Base-by-base conservation (phyloP, 2,329 filamentous ascomycete genomes). In the Sclerotinia minor region DNA sequence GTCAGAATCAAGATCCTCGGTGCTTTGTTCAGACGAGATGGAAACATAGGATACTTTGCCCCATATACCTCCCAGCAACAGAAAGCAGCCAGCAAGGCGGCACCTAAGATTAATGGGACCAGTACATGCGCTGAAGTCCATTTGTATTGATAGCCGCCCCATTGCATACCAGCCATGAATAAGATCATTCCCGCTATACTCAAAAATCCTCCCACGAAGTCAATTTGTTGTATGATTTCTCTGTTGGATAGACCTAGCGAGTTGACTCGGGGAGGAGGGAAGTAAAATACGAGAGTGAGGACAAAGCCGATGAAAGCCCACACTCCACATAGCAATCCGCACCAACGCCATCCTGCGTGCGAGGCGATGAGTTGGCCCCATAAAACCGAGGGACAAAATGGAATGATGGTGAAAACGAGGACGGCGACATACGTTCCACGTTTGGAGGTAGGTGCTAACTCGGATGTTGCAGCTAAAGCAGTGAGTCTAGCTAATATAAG, bases 361-460 rank as follows among this genome's bases (percentile, higher is more conserved):
- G 76, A 76, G 15, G 82, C 79, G 68, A 84, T 83, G 44, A 88
- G 79, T 72, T 89, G 86, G 49, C 80, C 85, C 79, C 83, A 89
- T 3, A 89, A 77, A 0, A 87, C 85, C 0, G 85, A 84, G 0
- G 87, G 85, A 68, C 83, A 85, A 74, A 88, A 89, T 0, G 86
- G 86, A 1, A 87, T 65, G 67, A 89, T 88, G 41, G 84, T 86
- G 73, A 88, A 83, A 41, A 88, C 82, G 8, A 89, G 77, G 2
- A 83, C 75, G 6, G 84, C 83, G n/a, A 88, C 84, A 70, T 89
- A 89, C 74, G 82, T 83, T 44, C 71, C 88, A 59, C 89, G 84
- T 76, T 89, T 85, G n/a, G 83, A 80, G 24, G 85, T 85, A 1
- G 89, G 89, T 0, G 87, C 89, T 69, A 91, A 81, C 75, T 92